These are phyloP conservation scores for Avena sativa DNA, from an alignment of 176 grass and related monocot species.

Conservation along the genomic window DNA sequence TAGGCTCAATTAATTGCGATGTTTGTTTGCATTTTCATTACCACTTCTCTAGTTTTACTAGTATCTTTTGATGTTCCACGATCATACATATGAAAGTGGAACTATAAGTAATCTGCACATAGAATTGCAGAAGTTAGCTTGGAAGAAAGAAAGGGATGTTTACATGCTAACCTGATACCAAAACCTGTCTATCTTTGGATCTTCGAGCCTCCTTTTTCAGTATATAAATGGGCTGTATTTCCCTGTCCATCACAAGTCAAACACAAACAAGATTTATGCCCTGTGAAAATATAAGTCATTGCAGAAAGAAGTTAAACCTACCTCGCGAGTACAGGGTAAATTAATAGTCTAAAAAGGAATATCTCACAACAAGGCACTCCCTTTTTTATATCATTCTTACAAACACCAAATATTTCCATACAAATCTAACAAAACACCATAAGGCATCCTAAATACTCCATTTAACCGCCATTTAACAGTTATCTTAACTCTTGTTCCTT, in stretches of 20 bases:
- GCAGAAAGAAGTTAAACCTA: slow-evolving; percentile 15
- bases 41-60: background rate
- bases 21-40: slow-evolving; percentile 15
- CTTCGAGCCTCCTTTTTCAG: slow-evolving; percentile 33
- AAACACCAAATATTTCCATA: slow-evolving; percentile 9
- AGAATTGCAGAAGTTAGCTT: slow-evolving; percentile 7
- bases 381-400: background rate
- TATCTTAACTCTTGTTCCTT: slow-evolving; percentile 29
- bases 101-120: background rate
- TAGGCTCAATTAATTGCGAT: slow-evolving; percentile 39
- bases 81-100: slow-evolving; percentile 14
- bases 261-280: slow-evolving; percentile 32
- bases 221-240: slow-evolving; percentile 28
- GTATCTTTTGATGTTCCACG: background rate
- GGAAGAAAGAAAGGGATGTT: slow-evolving; percentile 34
- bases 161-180: slow-evolving; percentile 41
- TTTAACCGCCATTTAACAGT: slow-evolving; percentile 1
- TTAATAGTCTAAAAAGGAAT: slow-evolving; percentile 13
- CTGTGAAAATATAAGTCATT: slow-evolving; percentile 33
- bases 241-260: slow-evolving; percentile 33
- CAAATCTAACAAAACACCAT: background rate
- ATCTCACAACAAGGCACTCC: slow-evolving; percentile 8
- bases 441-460: slow-evolving; percentile 5
- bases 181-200: slow-evolving; percentile 33
- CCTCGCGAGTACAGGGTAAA: background rate